These are phyloP conservation scores for Podila clonocystis DNA, from an alignment of 192 early-diverging fungal species.

Conservation along the genomic window DNA sequence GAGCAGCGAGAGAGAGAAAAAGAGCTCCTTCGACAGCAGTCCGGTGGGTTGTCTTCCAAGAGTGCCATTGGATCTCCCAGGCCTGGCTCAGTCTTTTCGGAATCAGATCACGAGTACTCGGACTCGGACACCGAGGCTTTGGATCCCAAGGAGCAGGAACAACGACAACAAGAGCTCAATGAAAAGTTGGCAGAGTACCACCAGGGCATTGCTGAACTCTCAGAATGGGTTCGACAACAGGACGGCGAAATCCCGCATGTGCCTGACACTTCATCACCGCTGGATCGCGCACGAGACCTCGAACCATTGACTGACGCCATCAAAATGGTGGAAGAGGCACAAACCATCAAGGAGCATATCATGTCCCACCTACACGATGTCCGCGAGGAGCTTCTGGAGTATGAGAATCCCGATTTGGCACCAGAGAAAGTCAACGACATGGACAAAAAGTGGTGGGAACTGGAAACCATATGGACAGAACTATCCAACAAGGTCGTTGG, in stretches of 20 bases:
- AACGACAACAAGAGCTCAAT: slow-evolving; percentile 24
- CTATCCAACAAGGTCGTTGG: slow-evolving; percentile 41
- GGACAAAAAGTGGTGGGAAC: slow-evolving; percentile 47
- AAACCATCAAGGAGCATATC: slow-evolving; percentile 33
- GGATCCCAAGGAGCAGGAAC: slow-evolving; percentile 19
- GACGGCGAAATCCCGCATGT: slow-evolving; percentile 13
- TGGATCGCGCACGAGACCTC: slow-evolving; percentile 34
- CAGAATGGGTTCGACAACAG: slow-evolving; percentile 33
- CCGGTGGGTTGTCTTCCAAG: neutral
- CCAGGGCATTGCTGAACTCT: slow-evolving; percentile 34
- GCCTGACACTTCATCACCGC: slow-evolving; percentile 23
- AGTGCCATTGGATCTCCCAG: neutral
- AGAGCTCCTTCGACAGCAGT: slow-evolving; percentile 6
- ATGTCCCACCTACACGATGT: slow-evolving; percentile 50
- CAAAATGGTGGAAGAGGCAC: slow-evolving; percentile 42
- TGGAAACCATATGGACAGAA: slow-evolving; percentile 43
- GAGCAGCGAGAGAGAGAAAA: slow-evolving; percentile 34
- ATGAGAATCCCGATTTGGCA: slow-evolving; percentile 30
- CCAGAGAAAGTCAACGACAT: slow-evolving; percentile 43
- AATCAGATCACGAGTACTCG: slow-evolving; percentile 18
- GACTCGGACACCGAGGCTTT: slow-evolving; percentile 15
- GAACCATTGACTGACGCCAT: slow-evolving; percentile 31
- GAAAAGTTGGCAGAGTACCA: slow-evolving; percentile 44
- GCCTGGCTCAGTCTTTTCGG: slow-evolving; percentile 8
- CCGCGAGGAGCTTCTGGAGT: slow-evolving; percentile 42